Percentiles rank a stretch among this genome's conserved stretches.
These are phyloP conservation scores for Asterochloris erici DNA, from an alignment of 139 green algal species.

Conservation along the genomic window DNA sequence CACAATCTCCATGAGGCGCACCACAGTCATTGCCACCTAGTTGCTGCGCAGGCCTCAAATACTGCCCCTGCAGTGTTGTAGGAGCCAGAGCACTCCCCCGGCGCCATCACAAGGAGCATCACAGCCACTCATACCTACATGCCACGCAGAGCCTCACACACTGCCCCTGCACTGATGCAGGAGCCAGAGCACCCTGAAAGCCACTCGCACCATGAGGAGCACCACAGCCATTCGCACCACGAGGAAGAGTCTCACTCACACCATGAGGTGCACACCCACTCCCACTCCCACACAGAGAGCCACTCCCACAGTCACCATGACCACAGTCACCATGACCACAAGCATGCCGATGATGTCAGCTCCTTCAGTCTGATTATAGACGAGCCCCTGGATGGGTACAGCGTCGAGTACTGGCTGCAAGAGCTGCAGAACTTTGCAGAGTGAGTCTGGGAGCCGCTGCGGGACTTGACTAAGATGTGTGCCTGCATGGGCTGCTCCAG, in stretches of 20 bases:
- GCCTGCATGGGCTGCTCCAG: too few species aligned
- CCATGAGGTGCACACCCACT: conserved; percentile 26
- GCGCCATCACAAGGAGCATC: too few species aligned
- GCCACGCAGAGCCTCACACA: too few species aligned
- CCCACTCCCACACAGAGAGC: conserved; percentile 26
- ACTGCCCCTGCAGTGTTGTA: too few species aligned
- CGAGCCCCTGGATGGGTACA: conserved; percentile 91
- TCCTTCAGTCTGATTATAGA: conserved; percentile 77
- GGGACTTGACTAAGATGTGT: background rate
- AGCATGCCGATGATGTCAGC: conserved; percentile 65
- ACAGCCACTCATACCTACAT: too few species aligned
- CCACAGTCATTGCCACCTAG: too few species aligned
- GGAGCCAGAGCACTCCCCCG: too few species aligned
- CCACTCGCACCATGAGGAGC: conserved; percentile 20
- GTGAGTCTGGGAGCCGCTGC: background rate
- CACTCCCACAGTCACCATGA: conserved; percentile 26
- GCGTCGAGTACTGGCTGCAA: conserved; percentile 28
- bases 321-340: conserved; percentile 22
- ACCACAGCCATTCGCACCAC: conserved; percentile 45
- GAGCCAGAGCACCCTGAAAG: background rate
- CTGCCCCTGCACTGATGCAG: too few species aligned
- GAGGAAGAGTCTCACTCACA: conserved; percentile 26
- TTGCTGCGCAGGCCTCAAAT: too few species aligned
- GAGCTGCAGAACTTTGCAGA: background rate
- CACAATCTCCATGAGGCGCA: too few species aligned